These are phyloP conservation scores for Aspergillus quadrilineatus DNA, from an alignment of 2,329 filamentous ascomycete species.

Conservation along the genomic window DNA sequence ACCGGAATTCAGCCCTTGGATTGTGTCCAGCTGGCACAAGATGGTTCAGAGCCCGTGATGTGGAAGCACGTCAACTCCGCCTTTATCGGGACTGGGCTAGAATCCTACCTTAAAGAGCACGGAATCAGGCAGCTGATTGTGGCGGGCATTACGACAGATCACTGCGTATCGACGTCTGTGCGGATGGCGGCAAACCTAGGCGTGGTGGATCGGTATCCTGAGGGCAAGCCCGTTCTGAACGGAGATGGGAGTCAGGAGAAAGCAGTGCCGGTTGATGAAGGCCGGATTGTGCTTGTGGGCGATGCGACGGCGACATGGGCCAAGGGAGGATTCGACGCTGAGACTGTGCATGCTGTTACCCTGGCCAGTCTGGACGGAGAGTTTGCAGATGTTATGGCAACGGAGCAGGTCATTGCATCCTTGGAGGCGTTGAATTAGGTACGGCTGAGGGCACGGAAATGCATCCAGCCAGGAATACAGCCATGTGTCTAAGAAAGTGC, in stretches of 20 bases:
- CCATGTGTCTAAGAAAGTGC: background rate
- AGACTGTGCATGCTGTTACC: conserved; percentile 47
- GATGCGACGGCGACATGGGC: conserved; percentile 51
- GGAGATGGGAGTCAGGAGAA: conserved; percentile 16
- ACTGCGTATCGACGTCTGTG: conserved; percentile 51
- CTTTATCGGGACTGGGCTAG: conserved; percentile 49
- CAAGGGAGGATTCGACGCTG: conserved; percentile 46
- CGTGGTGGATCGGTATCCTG: conserved; percentile 35
- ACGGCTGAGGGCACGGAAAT: background rate
- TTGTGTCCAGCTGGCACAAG: conserved; percentile 30
- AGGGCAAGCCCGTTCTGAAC: background rate
- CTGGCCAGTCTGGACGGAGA: conserved; percentile 48
- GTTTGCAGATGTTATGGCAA: conserved; percentile 45
- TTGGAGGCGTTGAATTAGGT: conserved; percentile 17
- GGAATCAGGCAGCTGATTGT: conserved; percentile 42
- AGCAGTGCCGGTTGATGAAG: conserved; percentile 23
- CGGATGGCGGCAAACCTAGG: conserved; percentile 51
- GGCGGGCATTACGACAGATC: conserved; percentile 49
- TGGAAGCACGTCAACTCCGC: conserved; percentile 49
- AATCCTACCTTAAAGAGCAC: conserved; percentile 35
- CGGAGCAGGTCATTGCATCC: conserved; percentile 37
- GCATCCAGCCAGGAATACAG: too few species aligned
- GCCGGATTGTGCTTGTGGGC: conserved; percentile 43
- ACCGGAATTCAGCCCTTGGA: conserved; percentile 30
- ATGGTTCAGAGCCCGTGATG: conserved; percentile 40